These are phyloP conservation scores for Trichosanthes truncata DNA, from an alignment of 306 rosid species.

Conservation along the genomic window DNA sequence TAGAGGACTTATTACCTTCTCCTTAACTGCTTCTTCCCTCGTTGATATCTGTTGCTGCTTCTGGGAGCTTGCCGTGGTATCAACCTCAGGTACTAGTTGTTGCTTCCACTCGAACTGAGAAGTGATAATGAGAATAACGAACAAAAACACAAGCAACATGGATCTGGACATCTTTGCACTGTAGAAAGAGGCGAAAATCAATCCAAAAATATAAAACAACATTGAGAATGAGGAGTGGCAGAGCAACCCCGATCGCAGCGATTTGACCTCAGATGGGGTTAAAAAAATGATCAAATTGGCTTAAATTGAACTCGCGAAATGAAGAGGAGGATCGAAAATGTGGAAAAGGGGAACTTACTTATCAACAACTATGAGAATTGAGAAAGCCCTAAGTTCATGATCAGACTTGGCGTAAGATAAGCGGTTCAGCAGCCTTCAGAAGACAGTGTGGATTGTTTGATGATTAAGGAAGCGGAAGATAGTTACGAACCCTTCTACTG, in stretches of 20 bases:
- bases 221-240: background rate
- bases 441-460: background rate
- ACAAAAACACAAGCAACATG: conserved; percentile 66
- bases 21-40: conserved; percentile 61
- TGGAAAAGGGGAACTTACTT: conserved; percentile 27
- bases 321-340: background rate
- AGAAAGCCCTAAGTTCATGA: conserved; percentile 42
- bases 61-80: conserved; percentile 32
- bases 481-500: background rate
- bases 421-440: background rate
- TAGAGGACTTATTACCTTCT: conserved; percentile 44
- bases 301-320: background rate
- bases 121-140: conserved; percentile 69
- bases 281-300: background rate
- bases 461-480: background rate
- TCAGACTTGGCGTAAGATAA: background rate
- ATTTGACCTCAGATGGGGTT: background rate
- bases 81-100: conserved; percentile 60
- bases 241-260: background rate
- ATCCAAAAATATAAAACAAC: background rate
- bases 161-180: conserved; percentile 63
- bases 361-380: conserved; percentile 11
- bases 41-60: conserved; percentile 54
- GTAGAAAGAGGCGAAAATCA: background rate
- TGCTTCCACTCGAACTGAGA: conserved; percentile 94